Evolutionary conservation across 371 early-diverging fungal genomes (phyloP), one percentile per base, ranked within the genome.

Genomic region (Mortierella sp.): DNA sequence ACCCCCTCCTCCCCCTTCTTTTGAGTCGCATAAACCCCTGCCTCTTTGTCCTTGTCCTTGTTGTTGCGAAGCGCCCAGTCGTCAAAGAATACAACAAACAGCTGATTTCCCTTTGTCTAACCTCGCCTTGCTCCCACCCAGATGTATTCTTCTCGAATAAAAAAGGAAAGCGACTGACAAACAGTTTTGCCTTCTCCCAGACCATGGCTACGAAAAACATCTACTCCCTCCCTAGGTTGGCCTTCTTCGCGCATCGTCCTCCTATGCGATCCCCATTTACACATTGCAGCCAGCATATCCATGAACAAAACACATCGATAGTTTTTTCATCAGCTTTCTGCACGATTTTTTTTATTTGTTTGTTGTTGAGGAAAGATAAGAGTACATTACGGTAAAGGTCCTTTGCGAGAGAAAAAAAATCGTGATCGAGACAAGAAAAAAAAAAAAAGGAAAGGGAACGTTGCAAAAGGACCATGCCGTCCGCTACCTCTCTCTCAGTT

Each of bases 161-260:
- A 13, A 34, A 42, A 47, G 57, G 21, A 52, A 42, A 81, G 65
- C 21, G 38, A 44, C 70, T 63, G 70, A 79, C 84, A 38, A 74
- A 74, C 74, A 74, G 57, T 55, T 52, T 54, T 74, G 13, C 57
- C 70, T 45, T 44, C 45, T 26, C n/a, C 14, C 63, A 11, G 14
- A 28, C 63, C 26, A 26, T 31, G 47, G 0, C 47, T 7, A 10
- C 34, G n/a, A 60, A 28, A 16, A 52, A 21, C 19, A 58, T 13
- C 63, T 7, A 34, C 26, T 26, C n/a, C 4, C 3, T 16, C 28
- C 60, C 60, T 60, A 60, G 34, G 34, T 2, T 63, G 0, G 47
- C 13, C 24, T 52, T 52, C 52, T 21, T 52, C 52, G 52, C 63
- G 14, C 34, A 6, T 31, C 21, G 2, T 63, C 19, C 16, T 63